Evolutionary conservation across 1,284 basidiomycete genomes (phyloP), one percentile per base, ranked within the genome.

Genomic region (Rhodotorula mucilaginosa): DNA sequence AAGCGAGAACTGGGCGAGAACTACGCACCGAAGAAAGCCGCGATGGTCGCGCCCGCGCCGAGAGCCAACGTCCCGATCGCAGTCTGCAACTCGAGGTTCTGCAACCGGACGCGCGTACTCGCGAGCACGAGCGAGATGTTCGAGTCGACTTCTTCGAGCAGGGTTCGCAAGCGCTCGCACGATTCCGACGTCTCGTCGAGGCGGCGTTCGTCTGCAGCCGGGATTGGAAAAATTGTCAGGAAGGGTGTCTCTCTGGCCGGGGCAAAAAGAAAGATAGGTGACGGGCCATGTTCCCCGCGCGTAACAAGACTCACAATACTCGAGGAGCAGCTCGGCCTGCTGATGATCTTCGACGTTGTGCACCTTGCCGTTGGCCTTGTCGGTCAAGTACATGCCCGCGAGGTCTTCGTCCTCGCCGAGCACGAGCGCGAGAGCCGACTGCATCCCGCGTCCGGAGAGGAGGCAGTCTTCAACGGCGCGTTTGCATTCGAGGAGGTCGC

Each of bases 81-180:
- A 10, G 74, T 72, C 69, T 74, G 73, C 19, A 75, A 47, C 54
- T 75, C 74, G n/a, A 75, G 59, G 34, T 73, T 71, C 47, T 73
- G 71, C 26, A 75, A 31, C 10, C 71, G 31, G 0, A 75, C 69
- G 3, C 74, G 48, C 6, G 71, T 73, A 13, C 59, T 63, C 0
- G 69, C 67, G 12, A 75, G 67, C 1, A 69, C 67, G 19, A 75
- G 65, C 12, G 58, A 49, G 52, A 75, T 73, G 31, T 73, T 73
- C 7, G 60, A 60, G 58, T 75, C 74, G 54, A 75, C 63, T 51
- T 75, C 74, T 34, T 54, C 34, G 49, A 75, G 71, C 7, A 75
- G 57, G 3, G 68, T 60, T 4, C 61, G 54, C 0, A 75, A 44
- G 13, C 74, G 64, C 23, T 67, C 56, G 60, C 64, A 69, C 15